These are phyloP conservation scores for Hericium erinaceus DNA, from an alignment of 768 basidiomycete species.

Conservation along the genomic window DNA sequence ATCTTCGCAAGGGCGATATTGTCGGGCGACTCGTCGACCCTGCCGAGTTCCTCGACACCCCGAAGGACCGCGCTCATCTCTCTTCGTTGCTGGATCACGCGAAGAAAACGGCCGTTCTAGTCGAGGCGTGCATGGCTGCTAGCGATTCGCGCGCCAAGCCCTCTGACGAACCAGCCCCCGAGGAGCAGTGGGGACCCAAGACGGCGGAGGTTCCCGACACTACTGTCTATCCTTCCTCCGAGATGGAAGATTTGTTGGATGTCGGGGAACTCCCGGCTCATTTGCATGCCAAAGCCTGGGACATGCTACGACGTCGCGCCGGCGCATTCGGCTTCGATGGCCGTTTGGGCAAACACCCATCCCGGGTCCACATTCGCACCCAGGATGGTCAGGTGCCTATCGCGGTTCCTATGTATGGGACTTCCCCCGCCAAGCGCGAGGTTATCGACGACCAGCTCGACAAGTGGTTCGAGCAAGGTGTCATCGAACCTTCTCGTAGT, in stretches of 20 bases:
- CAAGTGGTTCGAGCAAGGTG: background rate
- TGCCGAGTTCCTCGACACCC: background rate
- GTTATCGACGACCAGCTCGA: background rate
- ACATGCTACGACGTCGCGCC: background rate
- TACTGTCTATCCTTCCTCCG: no score
- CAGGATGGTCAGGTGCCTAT: no score
- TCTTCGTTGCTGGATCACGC: background rate
- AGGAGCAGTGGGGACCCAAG: background rate
- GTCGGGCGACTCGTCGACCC: background rate
- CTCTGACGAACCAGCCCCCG: no score
- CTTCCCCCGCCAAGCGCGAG: no score
- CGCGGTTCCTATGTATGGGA: no score
- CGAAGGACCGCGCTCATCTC: background rate
- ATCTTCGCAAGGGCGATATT: background rate
- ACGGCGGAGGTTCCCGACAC: no score
- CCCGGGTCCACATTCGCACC: no score
- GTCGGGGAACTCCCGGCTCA: background rate
- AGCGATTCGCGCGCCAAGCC: no score
- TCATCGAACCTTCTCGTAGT: no score
- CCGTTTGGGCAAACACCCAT: no score
- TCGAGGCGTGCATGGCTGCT: no score
- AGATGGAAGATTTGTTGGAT: background rate
- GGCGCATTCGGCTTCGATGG: no score
- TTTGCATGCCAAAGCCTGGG: background rate
- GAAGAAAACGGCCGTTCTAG: background rate